Evolutionary conservation across 169 alveolate species (phyloP).

Genomic region (Plasmodium vivax): DNA sequence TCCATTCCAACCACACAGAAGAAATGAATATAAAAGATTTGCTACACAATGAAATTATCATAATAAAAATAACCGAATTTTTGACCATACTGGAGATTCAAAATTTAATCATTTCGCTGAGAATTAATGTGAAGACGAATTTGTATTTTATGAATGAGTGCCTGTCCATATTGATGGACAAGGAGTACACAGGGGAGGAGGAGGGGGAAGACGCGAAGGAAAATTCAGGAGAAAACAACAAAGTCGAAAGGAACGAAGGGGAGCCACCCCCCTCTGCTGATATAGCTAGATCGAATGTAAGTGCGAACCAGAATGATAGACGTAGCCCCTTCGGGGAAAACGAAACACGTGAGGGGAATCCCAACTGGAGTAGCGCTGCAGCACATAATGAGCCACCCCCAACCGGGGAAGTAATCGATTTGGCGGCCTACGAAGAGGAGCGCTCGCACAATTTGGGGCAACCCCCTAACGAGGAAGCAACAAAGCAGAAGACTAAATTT

Average conservation of each 20-base stretch:
- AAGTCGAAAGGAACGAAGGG: background rate
- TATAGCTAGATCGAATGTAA: background rate
- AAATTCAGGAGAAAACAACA: background rate
- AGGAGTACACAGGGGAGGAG: background rate
- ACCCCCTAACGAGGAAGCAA: background rate
- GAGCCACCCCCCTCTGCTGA: background rate
- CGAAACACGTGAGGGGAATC: background rate
- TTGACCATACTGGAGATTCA: slow-evolving; percentile 40
- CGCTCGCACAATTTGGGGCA: background rate
- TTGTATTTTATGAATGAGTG: slow-evolving; percentile 71
- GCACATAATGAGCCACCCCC: background rate
- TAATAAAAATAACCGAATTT: slow-evolving; percentile 67
- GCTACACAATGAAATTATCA: slow-evolving; percentile 59
- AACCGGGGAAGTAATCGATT: background rate
- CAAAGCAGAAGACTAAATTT: background rate
- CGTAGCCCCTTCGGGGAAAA: background rate
- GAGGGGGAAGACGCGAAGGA: background rate
- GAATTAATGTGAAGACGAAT: slow-evolving; percentile 55
- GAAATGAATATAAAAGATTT: slow-evolving; percentile 61
- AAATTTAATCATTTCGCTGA: slow-evolving; percentile 52
- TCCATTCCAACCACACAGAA: background rate
- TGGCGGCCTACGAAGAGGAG: background rate
- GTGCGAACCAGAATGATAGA: background rate
- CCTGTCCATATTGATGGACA: slow-evolving; percentile 19
- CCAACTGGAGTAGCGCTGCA: background rate